These are phyloP conservation scores for Wickerhamomyces subpelliculosus DNA, from an alignment of 805 yeast species.

Conservation along the genomic window DNA sequence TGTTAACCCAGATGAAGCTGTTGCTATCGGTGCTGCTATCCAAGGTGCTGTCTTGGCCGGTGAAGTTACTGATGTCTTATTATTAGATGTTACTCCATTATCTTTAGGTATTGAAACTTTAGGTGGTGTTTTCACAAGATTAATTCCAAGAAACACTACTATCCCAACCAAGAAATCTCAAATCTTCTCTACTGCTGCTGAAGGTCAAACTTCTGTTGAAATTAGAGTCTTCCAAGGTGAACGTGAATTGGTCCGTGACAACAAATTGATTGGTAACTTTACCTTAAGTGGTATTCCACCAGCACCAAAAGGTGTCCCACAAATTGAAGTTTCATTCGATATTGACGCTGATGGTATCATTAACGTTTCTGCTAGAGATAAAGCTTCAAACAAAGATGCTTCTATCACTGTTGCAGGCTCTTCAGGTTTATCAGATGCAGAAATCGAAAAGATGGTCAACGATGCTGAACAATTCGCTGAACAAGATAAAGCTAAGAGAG, in stretches of 20 bases:
- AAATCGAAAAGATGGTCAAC: conserved; percentile 51
- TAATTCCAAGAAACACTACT: conserved; percentile 69
- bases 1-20: conserved; percentile 86
- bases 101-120: conserved; percentile 77
- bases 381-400: conserved; percentile 74
- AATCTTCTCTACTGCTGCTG: conserved; percentile 74
- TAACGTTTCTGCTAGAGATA: conserved; percentile 78
- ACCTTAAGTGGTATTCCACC: conserved; percentile 67
- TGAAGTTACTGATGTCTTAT: conserved; percentile 71
- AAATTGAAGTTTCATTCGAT: conserved; percentile 68
- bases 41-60: conserved; percentile 86
- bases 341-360: conserved; percentile 80
- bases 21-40: conserved; percentile 84
- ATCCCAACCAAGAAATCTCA: conserved; percentile 71
- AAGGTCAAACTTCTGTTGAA: conserved; percentile 79
- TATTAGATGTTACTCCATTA: conserved; percentile 76
- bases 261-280: conserved; percentile 72
- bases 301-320: conserved; percentile 77
- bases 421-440: conserved; percentile 55
- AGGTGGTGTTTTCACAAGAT: conserved; percentile 74
- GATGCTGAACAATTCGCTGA: conserved; percentile 57
- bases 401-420: conserved; percentile 60
- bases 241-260: conserved; percentile 70
- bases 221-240: conserved; percentile 79
- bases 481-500: conserved; percentile 49